Conservation (phyloP, 768 basidiomycete species). For the Lactarius pseudohatsudake region DNA sequence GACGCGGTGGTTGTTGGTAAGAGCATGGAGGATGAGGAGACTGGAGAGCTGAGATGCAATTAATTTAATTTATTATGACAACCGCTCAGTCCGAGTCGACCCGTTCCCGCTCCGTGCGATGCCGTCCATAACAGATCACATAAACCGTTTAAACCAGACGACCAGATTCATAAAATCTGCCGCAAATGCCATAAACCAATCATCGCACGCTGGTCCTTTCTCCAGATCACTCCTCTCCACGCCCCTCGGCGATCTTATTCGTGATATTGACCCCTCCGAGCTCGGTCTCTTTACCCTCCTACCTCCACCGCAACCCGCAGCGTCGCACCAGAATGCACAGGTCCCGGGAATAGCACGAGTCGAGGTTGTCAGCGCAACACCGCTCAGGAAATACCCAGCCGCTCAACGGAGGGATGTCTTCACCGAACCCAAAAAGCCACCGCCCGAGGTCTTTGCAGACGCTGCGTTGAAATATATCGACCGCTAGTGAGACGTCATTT, state of each 20-base stretch:
- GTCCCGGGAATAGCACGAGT: constrained; percentile 56
- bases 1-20: constrained; percentile 12
- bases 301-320: constrained; percentile 32
- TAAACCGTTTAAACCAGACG: constrained; percentile 59
- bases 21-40: constrained; percentile 8
- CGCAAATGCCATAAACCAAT: constrained; percentile 37
- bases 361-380: constrained; percentile 70
- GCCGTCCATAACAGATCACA: constrained; percentile 62
- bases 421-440: constrained; percentile 45
- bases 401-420: constrained; percentile 37
- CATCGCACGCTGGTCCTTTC: constrained; percentile 45
- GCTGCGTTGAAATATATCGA: constrained; percentile 77
- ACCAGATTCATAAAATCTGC: constrained; percentile 52
- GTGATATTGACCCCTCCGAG: constrained; percentile 76
- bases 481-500: constrained; percentile 57
- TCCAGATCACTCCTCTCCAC: constrained; percentile 63
- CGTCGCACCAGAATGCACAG: constrained; percentile 35
- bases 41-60: neutral
- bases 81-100: neutral
- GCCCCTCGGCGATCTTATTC: constrained; percentile 71
- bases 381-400: constrained; percentile 51
- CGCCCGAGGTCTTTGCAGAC: constrained; percentile 73
- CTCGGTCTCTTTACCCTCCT: constrained; percentile 73
- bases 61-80: neutral
- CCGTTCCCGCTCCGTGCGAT: constrained; percentile 35